A percentile compares a stretch with the other conserved stretches of the same genome.
Evolutionary conservation across 345 rosid species (phyloP).

Genomic region (Sisymbrium irio): DNA sequence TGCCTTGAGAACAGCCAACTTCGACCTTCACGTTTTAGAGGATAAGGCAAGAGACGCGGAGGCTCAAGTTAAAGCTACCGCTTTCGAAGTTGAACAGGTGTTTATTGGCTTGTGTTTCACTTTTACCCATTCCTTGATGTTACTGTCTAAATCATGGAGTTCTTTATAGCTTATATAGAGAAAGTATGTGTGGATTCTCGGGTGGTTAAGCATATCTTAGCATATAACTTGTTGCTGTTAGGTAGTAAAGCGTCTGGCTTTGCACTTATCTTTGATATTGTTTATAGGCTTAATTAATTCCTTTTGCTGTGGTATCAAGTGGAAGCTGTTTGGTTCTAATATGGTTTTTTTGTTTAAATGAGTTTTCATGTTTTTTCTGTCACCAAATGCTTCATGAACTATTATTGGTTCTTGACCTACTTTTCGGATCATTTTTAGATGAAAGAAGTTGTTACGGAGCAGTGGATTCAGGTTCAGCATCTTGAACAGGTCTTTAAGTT

Average conservation of each 20-base stretch:
- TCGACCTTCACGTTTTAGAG: slow-evolving; percentile 64
- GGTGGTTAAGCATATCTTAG: background rate
- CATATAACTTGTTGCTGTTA: background rate
- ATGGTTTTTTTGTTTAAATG: background rate
- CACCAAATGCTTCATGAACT: background rate
- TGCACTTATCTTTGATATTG: background rate
- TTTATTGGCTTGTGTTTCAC: background rate
- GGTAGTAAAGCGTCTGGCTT: background rate
- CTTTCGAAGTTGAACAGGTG: slow-evolving; percentile 33
- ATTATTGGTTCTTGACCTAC: background rate
- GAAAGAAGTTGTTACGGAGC: slow-evolving; percentile 25
- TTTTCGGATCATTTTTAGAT: slow-evolving; percentile 16
- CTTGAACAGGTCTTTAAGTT: slow-evolving; percentile 28
- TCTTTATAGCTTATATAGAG: background rate
- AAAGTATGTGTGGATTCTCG: background rate
- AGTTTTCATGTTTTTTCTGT: slow-evolving; percentile 4
- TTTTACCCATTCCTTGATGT: background rate
- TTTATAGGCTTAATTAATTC: background rate
- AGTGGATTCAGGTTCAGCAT: slow-evolving; percentile 36
- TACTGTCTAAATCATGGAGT: background rate
- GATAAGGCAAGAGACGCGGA: slow-evolving; percentile 54
- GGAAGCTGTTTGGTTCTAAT: background rate
- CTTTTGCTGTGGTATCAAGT: background rate
- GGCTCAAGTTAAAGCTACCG: slow-evolving; percentile 38
- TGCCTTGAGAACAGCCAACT: slow-evolving; percentile 66